phyloP scores from a whole-genome alignment of 495 filamentous ascomycete genomes.

The Cercophora newfieldiana region DNA sequence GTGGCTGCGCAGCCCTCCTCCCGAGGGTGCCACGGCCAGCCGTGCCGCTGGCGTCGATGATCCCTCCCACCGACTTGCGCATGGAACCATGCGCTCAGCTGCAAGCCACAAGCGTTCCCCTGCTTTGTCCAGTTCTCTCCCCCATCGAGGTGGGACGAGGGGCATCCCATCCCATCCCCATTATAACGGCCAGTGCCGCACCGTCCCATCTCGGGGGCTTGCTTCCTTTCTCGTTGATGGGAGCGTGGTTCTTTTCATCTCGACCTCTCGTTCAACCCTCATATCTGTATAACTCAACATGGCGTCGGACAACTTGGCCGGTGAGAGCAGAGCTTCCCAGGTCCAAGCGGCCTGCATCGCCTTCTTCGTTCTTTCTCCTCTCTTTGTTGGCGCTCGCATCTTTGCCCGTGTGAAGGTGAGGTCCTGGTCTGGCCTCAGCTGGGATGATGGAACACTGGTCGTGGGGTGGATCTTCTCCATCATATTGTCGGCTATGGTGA shows the following conservation, averaged over 20 bases:
- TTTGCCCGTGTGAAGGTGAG: slow-evolving; percentile 13
- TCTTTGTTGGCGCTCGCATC: slow-evolving; percentile 9
- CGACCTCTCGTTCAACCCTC: neutral
- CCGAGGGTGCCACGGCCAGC: neutral
- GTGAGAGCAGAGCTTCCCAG: slow-evolving; percentile 17
- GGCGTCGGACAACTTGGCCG: slow-evolving; percentile 9
- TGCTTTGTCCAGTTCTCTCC: neutral
- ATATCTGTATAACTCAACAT: slow-evolving; percentile 1
- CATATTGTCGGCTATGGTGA: slow-evolving; percentile 8
- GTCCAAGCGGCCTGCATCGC: slow-evolving; percentile 15
- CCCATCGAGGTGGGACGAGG: too few species aligned
- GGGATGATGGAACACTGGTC: slow-evolving; percentile 11
- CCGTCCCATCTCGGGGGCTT: neutral
- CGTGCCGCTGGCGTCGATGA: neutral
- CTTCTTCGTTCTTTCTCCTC: slow-evolving; percentile 12
- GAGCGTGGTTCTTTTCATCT: slow-evolving; percentile 1
- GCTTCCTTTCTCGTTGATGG: neutral
- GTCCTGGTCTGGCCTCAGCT: slow-evolving; percentile 11
- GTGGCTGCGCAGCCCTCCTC: neutral
- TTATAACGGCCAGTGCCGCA: neutral
- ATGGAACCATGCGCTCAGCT: neutral
- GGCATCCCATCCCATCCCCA: neutral
- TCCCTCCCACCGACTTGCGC: neutral
- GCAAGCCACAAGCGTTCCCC: neutral
- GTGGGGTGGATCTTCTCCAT: neutral